Base-by-base conservation (phyloP, 164 flowering plant species). In the Warburgia ugandensis region DNA sequence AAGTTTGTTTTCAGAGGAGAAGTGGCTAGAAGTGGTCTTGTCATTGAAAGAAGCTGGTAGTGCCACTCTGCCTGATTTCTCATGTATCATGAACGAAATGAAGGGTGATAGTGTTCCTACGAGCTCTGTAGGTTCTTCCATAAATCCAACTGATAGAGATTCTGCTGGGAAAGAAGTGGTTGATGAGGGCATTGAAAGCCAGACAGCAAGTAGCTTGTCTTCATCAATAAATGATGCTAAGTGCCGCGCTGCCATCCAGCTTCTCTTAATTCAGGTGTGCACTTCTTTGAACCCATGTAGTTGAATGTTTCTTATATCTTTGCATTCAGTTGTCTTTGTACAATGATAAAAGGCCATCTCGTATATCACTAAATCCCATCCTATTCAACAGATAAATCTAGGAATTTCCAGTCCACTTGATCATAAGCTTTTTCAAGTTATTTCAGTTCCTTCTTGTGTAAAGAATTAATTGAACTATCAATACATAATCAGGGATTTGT, bases 161-260 rank as follows among this genome's bases (percentile, higher is more conserved):
- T 44, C 73, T 61, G 31, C 66, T 37, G 80, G 50, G 3, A 52
- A 77, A 49, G 70, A 52, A 33, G 28, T 43, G 4, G 36, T 73
- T 47, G 77, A 71, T 56, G 80, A 76, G 52, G 82, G 80, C 59
- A 50, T 54, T 26, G 89, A 79, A 46, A 67, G 62, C 67, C 53
- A 48, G 47, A 76, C 73, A 71, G 60, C 69, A 10, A 74, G 58
- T 5, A 76, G 51, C 19, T 42, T 86, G 16, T 75, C 71, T 72
- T 62, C 74, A 61, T 77, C 81, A 49, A 65, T 94, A 49, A 67
- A 83, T 50, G 97, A 94, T 72, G 81, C 81, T 29, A 89, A 86
- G 71, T 82, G 94, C 65, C 80, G 95, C 38, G 81, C 92, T 61
- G 94, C 97, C 47, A 84, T 89, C 67, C 99, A 94, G 61, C 86